Conservation (phyloP, 2,329 filamentous ascomycete genomes). For the Cladophialophora bantiana region DNA sequence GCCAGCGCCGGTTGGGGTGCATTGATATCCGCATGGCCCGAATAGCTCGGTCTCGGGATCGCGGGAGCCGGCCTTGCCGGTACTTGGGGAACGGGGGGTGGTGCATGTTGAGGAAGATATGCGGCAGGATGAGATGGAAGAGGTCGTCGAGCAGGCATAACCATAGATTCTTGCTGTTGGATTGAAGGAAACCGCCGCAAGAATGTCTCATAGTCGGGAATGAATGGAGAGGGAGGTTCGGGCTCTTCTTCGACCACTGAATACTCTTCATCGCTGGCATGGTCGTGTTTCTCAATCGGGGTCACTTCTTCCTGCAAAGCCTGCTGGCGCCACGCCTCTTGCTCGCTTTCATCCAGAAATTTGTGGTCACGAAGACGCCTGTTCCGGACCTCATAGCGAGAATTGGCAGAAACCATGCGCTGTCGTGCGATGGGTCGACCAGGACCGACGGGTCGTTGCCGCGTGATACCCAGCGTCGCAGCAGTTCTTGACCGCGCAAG, state of each 20-base stretch:
- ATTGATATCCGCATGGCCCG: constrained; percentile 73
- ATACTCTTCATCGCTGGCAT: constrained; percentile 52
- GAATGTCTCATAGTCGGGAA: constrained; percentile 82
- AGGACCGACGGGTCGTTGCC: constrained; percentile 45
- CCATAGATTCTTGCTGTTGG: constrained; percentile 65
- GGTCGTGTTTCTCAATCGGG: constrained; percentile 48
- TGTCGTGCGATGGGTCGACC: constrained; percentile 61
- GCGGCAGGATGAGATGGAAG: constrained; percentile 32
- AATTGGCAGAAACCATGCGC: constrained; percentile 58
- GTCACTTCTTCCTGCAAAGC: constrained; percentile 71
- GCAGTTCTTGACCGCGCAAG: constrained; percentile 65
- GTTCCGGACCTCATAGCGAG: constrained; percentile 62
- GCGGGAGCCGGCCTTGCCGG: constrained; percentile 72
- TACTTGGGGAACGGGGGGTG: constrained; percentile 63
- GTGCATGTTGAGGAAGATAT: constrained; percentile 45
- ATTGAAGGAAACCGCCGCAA: constrained; percentile 79
- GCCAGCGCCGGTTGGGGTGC: constrained; percentile 53
- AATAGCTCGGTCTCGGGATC: constrained; percentile 76
- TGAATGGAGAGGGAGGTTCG: constrained; percentile 61
- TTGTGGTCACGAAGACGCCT: constrained; percentile 67
- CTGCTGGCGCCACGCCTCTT: constrained; percentile 79
- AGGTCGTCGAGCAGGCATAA: constrained; percentile 48
- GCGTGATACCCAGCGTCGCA: constrained; percentile 55
- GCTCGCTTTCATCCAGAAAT: constrained; percentile 80
- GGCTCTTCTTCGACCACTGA: constrained; percentile 55